phyloP scores from a whole-genome alignment of 148 eudicot species.

The Vaccinium darrowii region DNA sequence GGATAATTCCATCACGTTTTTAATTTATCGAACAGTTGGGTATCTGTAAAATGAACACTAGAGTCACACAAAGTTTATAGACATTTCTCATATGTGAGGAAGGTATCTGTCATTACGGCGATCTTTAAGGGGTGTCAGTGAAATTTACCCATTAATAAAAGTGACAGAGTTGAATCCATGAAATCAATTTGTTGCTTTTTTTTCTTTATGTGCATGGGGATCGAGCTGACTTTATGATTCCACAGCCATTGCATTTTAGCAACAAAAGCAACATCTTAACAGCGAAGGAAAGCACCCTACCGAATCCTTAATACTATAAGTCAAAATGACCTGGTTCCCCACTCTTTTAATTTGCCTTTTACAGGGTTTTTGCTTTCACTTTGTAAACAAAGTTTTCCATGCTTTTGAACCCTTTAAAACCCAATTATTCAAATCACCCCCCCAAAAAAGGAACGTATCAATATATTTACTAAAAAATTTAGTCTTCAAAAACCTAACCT shows the following conservation, averaged over 20 bases:
- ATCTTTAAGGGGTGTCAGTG: too few relatives aligned
- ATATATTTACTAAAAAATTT: neutral
- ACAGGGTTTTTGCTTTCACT: neutral
- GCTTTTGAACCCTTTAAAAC: neutral
- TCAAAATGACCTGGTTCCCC: neutral
- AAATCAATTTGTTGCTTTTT: neutral
- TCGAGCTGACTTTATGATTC: slow-evolving; percentile 15
- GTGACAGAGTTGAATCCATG: neutral
- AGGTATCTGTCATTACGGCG: too few relatives aligned
- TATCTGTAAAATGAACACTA: too few relatives aligned
- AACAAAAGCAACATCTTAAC: slow-evolving; percentile 25
- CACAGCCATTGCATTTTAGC: neutral
- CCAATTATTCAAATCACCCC: neutral
- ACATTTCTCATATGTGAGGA: too few relatives aligned
- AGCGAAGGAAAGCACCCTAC: slow-evolving; percentile 25
- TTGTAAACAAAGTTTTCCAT: neutral
- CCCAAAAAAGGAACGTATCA: neutral
- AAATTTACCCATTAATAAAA: neutral
- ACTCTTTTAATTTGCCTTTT: neutral
- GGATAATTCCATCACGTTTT: too few relatives aligned
- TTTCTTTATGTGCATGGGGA: neutral
- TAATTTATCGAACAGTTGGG: too few relatives aligned
- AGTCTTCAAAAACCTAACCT: slow-evolving; percentile 3
- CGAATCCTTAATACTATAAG: neutral
- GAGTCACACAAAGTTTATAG: too few relatives aligned